phyloP scores from a whole-genome alignment of 441 rosid species.

The Pelargonium citronellum region DNA sequence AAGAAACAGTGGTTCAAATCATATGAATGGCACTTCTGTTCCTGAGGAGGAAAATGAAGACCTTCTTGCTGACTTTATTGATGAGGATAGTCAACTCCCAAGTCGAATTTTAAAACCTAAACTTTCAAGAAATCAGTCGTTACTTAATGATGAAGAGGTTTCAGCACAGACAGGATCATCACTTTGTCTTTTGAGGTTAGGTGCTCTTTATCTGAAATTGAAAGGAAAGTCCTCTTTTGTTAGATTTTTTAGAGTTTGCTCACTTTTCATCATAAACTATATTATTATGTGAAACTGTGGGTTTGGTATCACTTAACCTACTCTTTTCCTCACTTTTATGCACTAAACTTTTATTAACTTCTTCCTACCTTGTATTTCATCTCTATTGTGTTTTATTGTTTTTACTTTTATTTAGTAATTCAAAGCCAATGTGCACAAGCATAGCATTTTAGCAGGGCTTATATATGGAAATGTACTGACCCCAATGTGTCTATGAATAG shows the following conservation, averaged over 20 bases:
- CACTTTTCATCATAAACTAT: too few species aligned
- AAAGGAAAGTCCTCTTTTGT: conserved; percentile 6
- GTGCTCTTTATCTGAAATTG: conserved; percentile 17
- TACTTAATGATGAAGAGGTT: conserved; percentile 57
- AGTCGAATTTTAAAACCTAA: conserved; percentile 68
- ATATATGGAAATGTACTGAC: conserved; percentile 19
- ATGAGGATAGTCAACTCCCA: conserved; percentile 99
- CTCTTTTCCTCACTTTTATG: too few species aligned
- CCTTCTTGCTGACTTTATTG: conserved; percentile 94
- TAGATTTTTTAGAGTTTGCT: conserved; percentile 8
- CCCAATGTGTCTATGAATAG: conserved; percentile 35
- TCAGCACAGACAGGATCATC: conserved; percentile 93
- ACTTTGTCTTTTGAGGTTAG: conserved; percentile 84
- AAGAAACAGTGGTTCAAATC: conserved; percentile 29
- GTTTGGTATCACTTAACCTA: neutral
- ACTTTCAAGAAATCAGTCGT: conserved; percentile 33
- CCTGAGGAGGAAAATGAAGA: conserved; percentile 95
- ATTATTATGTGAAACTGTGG: neutral
- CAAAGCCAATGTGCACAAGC: neutral
- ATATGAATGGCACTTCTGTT: conserved; percentile 49
- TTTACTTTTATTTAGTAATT: neutral
- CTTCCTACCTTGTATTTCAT: neutral
- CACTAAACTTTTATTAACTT: too few species aligned
- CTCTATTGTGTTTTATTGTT: neutral
- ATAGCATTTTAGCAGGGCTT: neutral